Percentiles rank a stretch among this genome's conserved stretches.
Evolutionary conservation across 164 flowering plant species (phyloP).

Genomic region (Magnolia sinica): DNA sequence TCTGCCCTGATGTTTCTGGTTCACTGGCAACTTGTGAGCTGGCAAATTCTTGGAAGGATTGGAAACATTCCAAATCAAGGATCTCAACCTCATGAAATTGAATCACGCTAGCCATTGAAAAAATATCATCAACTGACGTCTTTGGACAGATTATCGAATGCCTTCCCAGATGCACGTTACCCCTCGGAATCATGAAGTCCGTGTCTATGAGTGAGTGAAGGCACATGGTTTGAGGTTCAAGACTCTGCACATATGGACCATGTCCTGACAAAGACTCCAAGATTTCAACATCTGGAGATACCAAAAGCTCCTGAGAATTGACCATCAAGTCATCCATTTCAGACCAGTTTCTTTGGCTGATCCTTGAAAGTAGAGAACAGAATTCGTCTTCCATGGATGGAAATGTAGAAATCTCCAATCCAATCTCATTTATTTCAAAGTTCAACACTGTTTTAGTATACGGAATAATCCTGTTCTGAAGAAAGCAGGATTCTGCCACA

Average conservation of each 20-base stretch:
- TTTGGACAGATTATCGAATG: constrained; percentile 18
- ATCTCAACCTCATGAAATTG: constrained; percentile 59
- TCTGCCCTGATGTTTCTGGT: constrained; percentile 33
- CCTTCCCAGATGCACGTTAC: constrained; percentile 16
- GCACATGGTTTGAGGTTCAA: constrained; percentile 27
- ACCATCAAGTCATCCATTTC: constrained; percentile 20
- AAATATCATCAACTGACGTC: constrained; percentile 15
- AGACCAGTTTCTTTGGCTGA: constrained; percentile 23
- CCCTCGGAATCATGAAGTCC: constrained; percentile 35
- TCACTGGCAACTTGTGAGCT: constrained; percentile 17
- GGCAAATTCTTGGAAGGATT: constrained; percentile 27
- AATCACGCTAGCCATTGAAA: constrained; percentile 18
- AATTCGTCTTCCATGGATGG: constrained; percentile 31
- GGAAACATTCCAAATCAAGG: constrained; percentile 34
- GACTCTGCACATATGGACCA: constrained; percentile 23
- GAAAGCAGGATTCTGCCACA: constrained; percentile 37
- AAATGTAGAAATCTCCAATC: constrained; percentile 22
- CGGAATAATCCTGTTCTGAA: constrained; percentile 20
- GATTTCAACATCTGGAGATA: constrained; percentile 32
- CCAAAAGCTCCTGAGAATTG: constrained; percentile 38
- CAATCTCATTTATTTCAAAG: constrained; percentile 63
- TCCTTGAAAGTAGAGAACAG: constrained; percentile 29
- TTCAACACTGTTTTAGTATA: constrained; percentile 32
- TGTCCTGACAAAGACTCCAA: constrained; percentile 31
- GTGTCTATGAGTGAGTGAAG: constrained; percentile 31